Conservation (phyloP, 306 rosid genomes). For the Pyrus communis region DNA sequence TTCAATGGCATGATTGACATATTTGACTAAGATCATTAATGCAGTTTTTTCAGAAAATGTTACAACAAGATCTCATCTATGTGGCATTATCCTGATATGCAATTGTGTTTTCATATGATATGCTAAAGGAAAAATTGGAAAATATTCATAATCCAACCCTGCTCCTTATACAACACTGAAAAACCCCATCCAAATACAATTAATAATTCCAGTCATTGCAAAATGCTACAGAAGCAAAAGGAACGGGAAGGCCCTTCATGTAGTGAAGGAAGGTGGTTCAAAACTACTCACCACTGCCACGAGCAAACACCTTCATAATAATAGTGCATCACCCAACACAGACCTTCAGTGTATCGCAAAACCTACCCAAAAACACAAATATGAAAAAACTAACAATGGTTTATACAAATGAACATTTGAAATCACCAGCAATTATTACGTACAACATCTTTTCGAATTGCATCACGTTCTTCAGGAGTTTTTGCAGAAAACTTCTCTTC, state of each 20-base stretch:
- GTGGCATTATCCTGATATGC: neutral
- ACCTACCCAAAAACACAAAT: constrained; percentile 45
- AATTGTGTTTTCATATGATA: neutral
- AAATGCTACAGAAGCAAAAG: neutral
- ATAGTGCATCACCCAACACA: constrained; percentile 97
- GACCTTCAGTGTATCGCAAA: constrained; percentile 87
- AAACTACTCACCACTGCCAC: constrained; percentile 80
- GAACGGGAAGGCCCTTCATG: neutral
- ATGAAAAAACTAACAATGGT: constrained; percentile 9
- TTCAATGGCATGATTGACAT: neutral
- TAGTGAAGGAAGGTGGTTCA: neutral
- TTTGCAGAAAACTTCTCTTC: constrained; percentile 70
- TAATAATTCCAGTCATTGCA: neutral
- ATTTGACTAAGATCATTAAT: neutral
- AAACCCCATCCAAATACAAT: neutral
- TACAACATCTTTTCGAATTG: constrained; percentile 82
- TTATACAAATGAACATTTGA: constrained; percentile 8
- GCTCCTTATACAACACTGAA: neutral
- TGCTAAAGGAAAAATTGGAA: no score
- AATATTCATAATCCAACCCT: neutral
- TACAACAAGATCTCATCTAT: neutral
- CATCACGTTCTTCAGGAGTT: constrained; percentile 86
- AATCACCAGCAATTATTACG: constrained; percentile 23
- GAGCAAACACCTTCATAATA: constrained; percentile 98
- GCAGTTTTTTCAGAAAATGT: neutral